Evolutionary conservation across 768 basidiomycete species (phyloP), one percentile per base, ranked within the genome.

Genomic region (Mycena latifolia): DNA sequence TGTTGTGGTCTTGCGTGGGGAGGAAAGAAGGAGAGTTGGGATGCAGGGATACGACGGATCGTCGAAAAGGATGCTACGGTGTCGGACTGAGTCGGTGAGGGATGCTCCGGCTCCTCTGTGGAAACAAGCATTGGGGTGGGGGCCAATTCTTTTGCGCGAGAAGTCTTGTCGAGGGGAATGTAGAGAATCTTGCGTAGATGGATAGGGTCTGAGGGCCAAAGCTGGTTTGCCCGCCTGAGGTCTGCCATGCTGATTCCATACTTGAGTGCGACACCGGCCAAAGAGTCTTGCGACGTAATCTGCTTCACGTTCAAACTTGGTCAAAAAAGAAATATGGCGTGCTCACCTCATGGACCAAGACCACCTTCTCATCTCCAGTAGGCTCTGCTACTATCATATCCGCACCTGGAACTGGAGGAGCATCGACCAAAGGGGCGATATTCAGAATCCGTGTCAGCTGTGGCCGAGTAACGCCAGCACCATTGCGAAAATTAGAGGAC

Each of bases 181-280:
- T 92, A 90, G 37, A 98, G 87, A 8, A 88, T 82, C 50, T 89
- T 89, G 29, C 96, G 92, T 35, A 96, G 85, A 78, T 97, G 94
- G 50, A 99, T 92, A 1, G 94, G 86, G 75, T 99, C 98, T 9
- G 93, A 92, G 8, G 94, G 77, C 98, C 98, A 99, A 10, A 99
- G 82, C 69, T 96, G 94, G 77, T 99, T 99, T 52, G 90, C 90
- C 70, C 89, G 85, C 52, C 96, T 90, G 15, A 99, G 85, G 17
- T 92, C 90, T 28, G 93, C 86, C 57, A 98, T 82, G 20, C 90
- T 86, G 58, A 97, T 91, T 2, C 94, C 94, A 76, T 98, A 98
- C 71, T 90, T 94, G 53, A 99, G 82, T 0, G 97, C 89, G 15
- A 99, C 90, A 28, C 94, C 92, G 18, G 95, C 88, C 31, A 98